A percentile compares a stretch with the other conserved stretches of the same genome.
These are phyloP conservation scores for Pyrenochaeta sp. DNA, from an alignment of 2,329 filamentous ascomycete genomes.

Conservation along the genomic window DNA sequence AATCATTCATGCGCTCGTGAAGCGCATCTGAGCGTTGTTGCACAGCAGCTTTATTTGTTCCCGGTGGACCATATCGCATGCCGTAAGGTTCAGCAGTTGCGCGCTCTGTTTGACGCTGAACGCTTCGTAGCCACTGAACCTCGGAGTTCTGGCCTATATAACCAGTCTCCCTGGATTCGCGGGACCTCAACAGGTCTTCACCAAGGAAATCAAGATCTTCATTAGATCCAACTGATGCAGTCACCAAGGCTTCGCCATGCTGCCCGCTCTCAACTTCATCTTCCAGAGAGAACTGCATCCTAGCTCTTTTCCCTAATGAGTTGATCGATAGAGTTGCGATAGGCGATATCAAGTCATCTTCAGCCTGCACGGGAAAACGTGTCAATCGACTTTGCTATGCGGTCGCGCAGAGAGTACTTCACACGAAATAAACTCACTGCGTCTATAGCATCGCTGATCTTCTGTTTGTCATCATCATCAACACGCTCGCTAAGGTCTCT, in stretches of 20 bases:
- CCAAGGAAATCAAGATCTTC: constrained; percentile 38
- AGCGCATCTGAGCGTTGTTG: constrained; percentile 25
- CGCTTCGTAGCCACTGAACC: constrained; percentile 43
- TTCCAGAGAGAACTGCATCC: constrained; percentile 1
- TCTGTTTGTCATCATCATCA: constrained; percentile 19
- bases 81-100: constrained; percentile 10
- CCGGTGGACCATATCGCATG: constrained; percentile 31
- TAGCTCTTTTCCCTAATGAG: constrained; percentile 26
- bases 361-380: constrained; percentile 13
- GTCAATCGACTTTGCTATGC: background rate
- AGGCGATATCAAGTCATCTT: constrained; percentile 24
- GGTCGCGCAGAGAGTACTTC: background rate
- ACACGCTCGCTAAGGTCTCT: constrained; percentile 24
- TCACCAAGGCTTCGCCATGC: constrained; percentile 30
- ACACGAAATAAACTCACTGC: constrained; percentile 13
- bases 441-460: constrained; percentile 26
- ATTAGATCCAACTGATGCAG: constrained; percentile 37
- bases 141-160: constrained; percentile 47
- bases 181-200: constrained; percentile 41
- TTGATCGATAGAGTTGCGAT: background rate
- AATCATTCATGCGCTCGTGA: constrained; percentile 17
- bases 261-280: background rate
- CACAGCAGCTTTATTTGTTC: constrained; percentile 13
- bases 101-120: constrained; percentile 31
- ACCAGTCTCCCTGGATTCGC: constrained; percentile 41